Percentiles rank a stretch among this genome's conserved stretches.
Evolutionary conservation across 306 rosid genomes (phyloP).

Genomic region (Styphnolobium japonicum): DNA sequence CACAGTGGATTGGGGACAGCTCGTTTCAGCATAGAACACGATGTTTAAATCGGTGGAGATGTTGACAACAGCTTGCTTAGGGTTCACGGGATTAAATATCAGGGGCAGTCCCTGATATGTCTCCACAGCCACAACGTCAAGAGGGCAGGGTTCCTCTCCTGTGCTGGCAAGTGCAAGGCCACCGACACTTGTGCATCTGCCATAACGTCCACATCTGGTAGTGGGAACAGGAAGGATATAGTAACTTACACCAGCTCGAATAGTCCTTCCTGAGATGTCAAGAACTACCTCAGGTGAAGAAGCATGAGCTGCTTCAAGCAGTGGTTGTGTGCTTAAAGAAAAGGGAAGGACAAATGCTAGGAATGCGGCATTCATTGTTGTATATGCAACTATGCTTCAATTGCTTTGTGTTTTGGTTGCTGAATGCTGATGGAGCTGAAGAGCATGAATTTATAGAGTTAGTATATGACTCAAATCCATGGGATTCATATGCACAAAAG

Average conservation of each 20-base stretch:
- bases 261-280: conserved; percentile 12
- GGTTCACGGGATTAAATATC: conserved; percentile 12
- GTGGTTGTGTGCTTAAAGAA: too few species aligned
- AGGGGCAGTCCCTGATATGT: conserved; percentile 16
- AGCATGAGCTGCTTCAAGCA: background rate
- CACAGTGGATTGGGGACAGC: conserved; percentile 21
- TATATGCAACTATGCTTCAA: too few species aligned
- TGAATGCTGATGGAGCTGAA: too few species aligned
- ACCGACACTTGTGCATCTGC: background rate
- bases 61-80: background rate
- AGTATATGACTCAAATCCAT: too few species aligned
- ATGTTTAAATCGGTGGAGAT: conserved; percentile 34
- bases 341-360: too few species aligned
- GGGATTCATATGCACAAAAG: too few species aligned
- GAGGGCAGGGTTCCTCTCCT: conserved; percentile 29
- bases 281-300: conserved; percentile 21
- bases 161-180: conserved; percentile 20
- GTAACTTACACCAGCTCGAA: background rate
- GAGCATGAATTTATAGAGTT: too few species aligned
- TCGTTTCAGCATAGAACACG: conserved; percentile 18
- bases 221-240: background rate
- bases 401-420: too few species aligned
- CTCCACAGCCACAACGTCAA: conserved; percentile 29
- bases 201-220: too few species aligned
- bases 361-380: too few species aligned